Evolutionary conservation across 1,284 basidiomycete species (phyloP), one percentile per base, ranked within the genome.

Genomic region (Bondarzewia mesenterica): DNA sequence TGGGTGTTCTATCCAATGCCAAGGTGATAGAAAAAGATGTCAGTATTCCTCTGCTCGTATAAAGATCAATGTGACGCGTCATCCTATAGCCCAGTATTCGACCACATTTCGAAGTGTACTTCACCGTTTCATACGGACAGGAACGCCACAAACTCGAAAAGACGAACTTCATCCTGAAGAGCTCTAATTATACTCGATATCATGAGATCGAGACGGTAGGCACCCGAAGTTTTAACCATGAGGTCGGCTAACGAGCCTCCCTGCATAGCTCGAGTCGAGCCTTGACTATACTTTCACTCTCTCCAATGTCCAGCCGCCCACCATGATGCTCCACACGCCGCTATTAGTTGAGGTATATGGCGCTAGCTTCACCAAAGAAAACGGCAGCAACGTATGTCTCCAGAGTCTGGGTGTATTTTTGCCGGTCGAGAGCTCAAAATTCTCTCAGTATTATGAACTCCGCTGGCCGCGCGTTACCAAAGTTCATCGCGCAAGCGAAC

Each of bases 391-490:
- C 53, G 88, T 89, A 47, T 48, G 73, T 23, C 23, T 49, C 22
- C 14, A 38, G 49, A 48, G n/a, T 50, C 36, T 40, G 41, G 39
- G 29, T n/a, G n/a, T n/a, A n/a, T n/a, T n/a, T 39, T 36, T 26
- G 10, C 20, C 14, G 21, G 16, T 38, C 16, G 22, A 51, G 15
- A 29, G 20, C 49, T 42, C 35, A 42, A 7, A n/a, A 25, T 29
- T 42, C 32, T 25, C 2, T 12, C 56, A 91, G 85, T 72, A 82
- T 53, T 93, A 92, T 58, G 88, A 88, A 57, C 70, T 92, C 3
- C 82, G 91, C 5, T 93, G 88, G 63, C 88, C 91, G 0, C 74
- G 91, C 39, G 70, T 92, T 21, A 69, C 73, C 25, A 91, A 90
- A 59, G 66, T 84, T 3, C 79, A 77, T 58, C 75, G 80, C 5